Base-by-base conservation (phyloP, 352 stramenopile species). In the Pythium volutum region DNA sequence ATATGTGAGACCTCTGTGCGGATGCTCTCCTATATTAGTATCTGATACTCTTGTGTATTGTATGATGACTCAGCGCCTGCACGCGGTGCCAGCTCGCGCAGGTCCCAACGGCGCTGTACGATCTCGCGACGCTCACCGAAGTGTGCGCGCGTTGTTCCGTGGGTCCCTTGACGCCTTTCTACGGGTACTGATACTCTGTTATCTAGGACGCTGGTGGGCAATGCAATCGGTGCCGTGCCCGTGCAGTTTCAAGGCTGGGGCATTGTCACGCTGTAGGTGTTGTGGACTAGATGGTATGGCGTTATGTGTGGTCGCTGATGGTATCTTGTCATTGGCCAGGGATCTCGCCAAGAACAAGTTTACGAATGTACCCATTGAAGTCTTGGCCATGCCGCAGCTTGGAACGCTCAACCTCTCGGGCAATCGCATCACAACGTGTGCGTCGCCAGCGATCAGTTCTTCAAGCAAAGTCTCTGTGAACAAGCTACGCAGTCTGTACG, bases 221-320 rank as follows among this genome's bases (percentile, higher is more conserved):
- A 79, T 38, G 51, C 47, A 20, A 62, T 79, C 36, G 31, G 74
- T 22, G 53, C 64, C 3, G 47, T 79, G 3, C 71, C 74, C 26
- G 48, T 66, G 3, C 74, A 82, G 48, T 71, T 77, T 27, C 29
- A 76, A 39, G 55, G 55, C 39, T 74, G 63, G 11, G 36, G 18
- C 16, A 77, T 82, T 36, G 62, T 73, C 29, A 62, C 49, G n/a
- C 46, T 82, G 74, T 82, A 64, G 8, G 74, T 66, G n/a, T 25
- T 29, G 41, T 50, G 20, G 20, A 25, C 11, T 27, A 18, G 33
- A 47, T 39, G 42, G 16, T 42, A 16, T 41, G 26, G 22, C 14
- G 27, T 38, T 26, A 20, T 2, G 45, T 7, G 39, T 3, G n/a
- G n/a, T n/a, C n/a, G n/a, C n/a, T n/a, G n/a, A n/a, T 6, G 43